Evolutionary conservation across 768 basidiomycete species (phyloP).

Genomic region (Leccinum broughii): DNA sequence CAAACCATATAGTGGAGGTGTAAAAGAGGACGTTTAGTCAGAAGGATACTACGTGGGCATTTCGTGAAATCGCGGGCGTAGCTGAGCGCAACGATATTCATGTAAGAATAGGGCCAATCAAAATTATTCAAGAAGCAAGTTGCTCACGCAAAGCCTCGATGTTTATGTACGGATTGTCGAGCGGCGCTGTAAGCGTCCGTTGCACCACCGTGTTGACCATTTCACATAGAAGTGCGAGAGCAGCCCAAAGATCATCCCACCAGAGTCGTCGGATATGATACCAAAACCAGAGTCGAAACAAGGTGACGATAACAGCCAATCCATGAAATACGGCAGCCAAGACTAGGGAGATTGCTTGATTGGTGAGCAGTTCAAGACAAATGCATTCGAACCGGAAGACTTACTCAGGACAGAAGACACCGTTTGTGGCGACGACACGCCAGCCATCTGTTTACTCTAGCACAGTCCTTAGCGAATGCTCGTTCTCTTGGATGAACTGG

Average conservation of each 20-base stretch:
- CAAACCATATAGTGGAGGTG: conserved; percentile 29
- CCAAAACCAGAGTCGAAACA: conserved; percentile 30
- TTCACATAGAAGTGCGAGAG: conserved; percentile 15
- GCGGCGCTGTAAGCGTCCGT: conserved; percentile 22
- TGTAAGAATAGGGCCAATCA: neutral
- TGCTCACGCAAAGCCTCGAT: conserved; percentile 13
- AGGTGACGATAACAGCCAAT: conserved; percentile 19
- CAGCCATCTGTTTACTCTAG: conserved; percentile 4
- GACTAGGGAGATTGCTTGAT: conserved; percentile 11
- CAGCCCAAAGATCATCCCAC: conserved; percentile 33
- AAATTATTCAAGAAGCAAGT: neutral
- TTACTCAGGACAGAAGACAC: conserved; percentile 21
- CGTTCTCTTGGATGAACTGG: neutral
- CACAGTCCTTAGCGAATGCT: neutral
- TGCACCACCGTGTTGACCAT: conserved; percentile 6
- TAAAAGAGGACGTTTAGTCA: conserved; percentile 24
- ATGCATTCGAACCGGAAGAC: conserved; percentile 1
- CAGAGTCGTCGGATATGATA: conserved; percentile 22
- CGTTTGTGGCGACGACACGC: conserved; percentile 7
- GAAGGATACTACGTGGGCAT: conserved; percentile 16
- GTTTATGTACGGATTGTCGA: conserved; percentile 26
- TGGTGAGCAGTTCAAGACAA: neutral
- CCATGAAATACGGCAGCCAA: conserved; percentile 22
- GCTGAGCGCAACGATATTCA: conserved; percentile 29
- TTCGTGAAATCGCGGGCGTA: conserved; percentile 14